Evolutionary conservation across 306 rosid species (phyloP).

Genomic region (Cicer chorassanicum): DNA sequence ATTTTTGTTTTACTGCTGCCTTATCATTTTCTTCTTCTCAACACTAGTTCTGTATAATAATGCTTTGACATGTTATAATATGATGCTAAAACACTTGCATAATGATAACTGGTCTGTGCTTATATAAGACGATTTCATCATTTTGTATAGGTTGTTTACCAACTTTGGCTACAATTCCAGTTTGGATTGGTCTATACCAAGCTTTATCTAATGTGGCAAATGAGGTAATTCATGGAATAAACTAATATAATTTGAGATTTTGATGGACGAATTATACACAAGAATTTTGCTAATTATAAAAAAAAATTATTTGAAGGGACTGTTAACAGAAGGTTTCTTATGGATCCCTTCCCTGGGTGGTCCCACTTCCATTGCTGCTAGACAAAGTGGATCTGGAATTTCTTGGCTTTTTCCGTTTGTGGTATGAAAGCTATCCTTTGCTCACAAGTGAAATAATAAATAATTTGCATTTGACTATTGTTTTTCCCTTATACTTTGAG

Average conservation of each 20-base stretch:
- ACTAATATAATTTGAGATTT: constrained; percentile 27
- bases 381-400: constrained; percentile 95
- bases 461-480: constrained; percentile 28
- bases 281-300: constrained; percentile 46
- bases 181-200: constrained; percentile 98
- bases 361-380: constrained; percentile 94
- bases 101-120: constrained; percentile 13
- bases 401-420: constrained; percentile 98
- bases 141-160: constrained; percentile 82
- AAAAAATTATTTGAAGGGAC: constrained; percentile 64
- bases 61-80: constrained; percentile 34
- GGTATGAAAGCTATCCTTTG: constrained; percentile 57
- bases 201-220: constrained; percentile 99
- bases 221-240: constrained; percentile 61
- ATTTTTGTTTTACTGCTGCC: not conserved
- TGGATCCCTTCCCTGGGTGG: constrained; percentile 99
- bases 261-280: constrained; percentile 12
- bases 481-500: constrained; percentile 1
- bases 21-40: constrained; percentile 33
- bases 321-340: constrained; percentile 96
- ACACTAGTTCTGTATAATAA: constrained; percentile 13
- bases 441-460: constrained; percentile 34
- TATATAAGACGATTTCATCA: constrained; percentile 12
- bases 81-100: constrained; percentile 34
- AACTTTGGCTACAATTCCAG: constrained; percentile 98